A percentile compares a stretch with the other conserved stretches of the same genome.
Conservation (phyloP, 331 rosid genomes). For the Arachis monticola region DNA sequence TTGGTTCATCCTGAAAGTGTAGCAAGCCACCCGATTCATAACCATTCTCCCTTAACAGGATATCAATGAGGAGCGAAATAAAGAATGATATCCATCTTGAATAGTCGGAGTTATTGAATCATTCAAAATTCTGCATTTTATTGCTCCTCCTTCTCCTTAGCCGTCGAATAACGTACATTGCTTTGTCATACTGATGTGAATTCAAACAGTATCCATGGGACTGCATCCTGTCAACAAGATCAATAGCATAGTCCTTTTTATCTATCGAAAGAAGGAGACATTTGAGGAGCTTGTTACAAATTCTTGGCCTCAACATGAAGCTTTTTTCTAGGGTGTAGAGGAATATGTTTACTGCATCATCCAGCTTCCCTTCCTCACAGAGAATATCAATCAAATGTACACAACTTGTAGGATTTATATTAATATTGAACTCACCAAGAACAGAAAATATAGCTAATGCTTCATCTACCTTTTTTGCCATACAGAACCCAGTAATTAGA, state of each 20-base stretch:
- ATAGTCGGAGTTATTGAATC: constrained; percentile 4
- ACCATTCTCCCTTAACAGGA: constrained; percentile 19
- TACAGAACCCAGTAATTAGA: constrained; percentile 83
- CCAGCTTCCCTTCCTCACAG: constrained; percentile 50
- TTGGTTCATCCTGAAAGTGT: constrained; percentile 37
- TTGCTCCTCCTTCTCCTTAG: constrained; percentile 16
- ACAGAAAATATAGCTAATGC: constrained; percentile 62
- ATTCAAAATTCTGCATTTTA: background rate
- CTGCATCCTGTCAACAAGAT: constrained; percentile 57
- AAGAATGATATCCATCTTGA: constrained; percentile 20
- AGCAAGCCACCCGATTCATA: constrained; percentile 23
- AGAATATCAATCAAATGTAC: constrained; percentile 67
- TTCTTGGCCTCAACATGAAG: constrained; percentile 44
- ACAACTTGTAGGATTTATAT: constrained; percentile 72
- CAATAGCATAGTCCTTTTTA: constrained; percentile 49
- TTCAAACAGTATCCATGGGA: constrained; percentile 55
- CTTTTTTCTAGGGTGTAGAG: constrained; percentile 66
- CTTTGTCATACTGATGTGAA: constrained; percentile 28
- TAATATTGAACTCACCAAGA: constrained; percentile 63
- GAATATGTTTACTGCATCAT: constrained; percentile 59
- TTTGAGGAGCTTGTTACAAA: constrained; percentile 51
- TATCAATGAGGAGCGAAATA: constrained; percentile 21
- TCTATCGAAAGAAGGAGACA: constrained; percentile 47
- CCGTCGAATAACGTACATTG: constrained; percentile 42
- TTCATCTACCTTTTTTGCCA: constrained; percentile 51